These are phyloP conservation scores for Trifolium fragiferum DNA, from an alignment of 306 rosid species.

Conservation along the genomic window DNA sequence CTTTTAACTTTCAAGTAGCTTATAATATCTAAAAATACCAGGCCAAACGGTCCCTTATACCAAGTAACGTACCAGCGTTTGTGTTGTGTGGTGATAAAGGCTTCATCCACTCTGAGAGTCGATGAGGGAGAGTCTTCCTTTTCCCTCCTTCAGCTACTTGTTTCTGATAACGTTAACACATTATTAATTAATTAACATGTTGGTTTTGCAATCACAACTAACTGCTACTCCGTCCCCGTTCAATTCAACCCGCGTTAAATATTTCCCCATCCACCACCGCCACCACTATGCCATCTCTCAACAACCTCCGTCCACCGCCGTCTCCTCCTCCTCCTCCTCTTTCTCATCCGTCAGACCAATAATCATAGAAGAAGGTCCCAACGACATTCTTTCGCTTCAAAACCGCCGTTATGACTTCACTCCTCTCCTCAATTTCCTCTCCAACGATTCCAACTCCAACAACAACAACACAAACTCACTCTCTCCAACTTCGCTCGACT, in stretches of 20 bases:
- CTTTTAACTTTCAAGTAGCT: no score
- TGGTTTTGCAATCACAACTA: constrained; percentile 57
- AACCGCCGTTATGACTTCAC: constrained; percentile 74
- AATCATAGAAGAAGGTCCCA: constrained; percentile 45
- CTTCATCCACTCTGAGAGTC: neutral
- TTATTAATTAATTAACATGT: constrained; percentile 20
- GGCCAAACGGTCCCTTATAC: neutral
- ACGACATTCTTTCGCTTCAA: constrained; percentile 57
- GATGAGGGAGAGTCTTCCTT: neutral
- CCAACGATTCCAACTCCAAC: constrained; percentile 31
- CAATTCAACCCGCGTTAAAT: constrained; percentile 38
- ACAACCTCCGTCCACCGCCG: constrained; percentile 37
- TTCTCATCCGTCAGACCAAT: constrained; percentile 44
- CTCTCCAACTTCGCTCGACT: constrained; percentile 72
- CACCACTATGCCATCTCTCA: constrained; percentile 26
- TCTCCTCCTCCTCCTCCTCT: constrained; percentile 40
- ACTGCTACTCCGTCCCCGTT: constrained; percentile 43
- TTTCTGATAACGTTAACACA: neutral
- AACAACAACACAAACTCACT: constrained; percentile 3
- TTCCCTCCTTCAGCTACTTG: neutral
- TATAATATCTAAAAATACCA: no score
- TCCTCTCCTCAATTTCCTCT: constrained; percentile 78
- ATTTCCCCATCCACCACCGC: constrained; percentile 19
- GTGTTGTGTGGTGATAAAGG: constrained; percentile 4
- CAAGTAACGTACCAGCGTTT: neutral